Evolutionary conservation across 2,329 filamentous ascomycete genomes (phyloP).

Genomic region (Talaromyces sp.): DNA sequence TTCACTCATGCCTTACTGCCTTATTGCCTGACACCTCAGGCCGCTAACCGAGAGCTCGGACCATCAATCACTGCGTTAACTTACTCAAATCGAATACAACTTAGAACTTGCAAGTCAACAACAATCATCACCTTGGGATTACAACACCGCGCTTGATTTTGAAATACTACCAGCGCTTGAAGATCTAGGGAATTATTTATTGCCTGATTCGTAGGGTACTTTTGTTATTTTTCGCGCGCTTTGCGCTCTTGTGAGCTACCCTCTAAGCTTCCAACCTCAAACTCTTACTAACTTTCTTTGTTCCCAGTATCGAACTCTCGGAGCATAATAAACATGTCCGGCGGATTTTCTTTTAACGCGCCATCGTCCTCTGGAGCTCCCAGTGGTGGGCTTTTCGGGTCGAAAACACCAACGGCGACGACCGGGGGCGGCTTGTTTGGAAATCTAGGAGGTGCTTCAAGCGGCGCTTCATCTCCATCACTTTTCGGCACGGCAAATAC

Average conservation of each 20-base stretch:
- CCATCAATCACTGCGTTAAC: conserved; percentile 3
- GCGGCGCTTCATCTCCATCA: conserved; percentile 31
- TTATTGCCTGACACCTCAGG: conserved; percentile 8
- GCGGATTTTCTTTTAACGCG: conserved; percentile 38
- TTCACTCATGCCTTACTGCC: neutral
- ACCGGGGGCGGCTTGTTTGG: conserved; percentile 40
- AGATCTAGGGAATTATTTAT: neutral
- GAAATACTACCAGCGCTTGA: neutral
- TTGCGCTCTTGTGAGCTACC: conserved; percentile 7
- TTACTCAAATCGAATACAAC: no score
- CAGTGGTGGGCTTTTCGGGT: conserved; percentile 33
- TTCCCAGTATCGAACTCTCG: neutral
- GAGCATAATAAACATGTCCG: conserved; percentile 29
- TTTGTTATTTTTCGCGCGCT: neutral
- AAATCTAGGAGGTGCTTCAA: conserved; percentile 32
- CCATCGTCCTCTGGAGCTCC: conserved; percentile 35
- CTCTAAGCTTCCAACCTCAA: neutral
- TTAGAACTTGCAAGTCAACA: conserved; percentile 1
- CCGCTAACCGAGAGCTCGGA: conserved; percentile 12
- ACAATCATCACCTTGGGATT: neutral
- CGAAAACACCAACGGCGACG: conserved; percentile 13
- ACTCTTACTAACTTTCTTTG: neutral
- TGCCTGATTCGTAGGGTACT: neutral
- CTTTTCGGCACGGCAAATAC: conserved; percentile 33
- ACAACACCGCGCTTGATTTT: neutral